Base-by-base conservation (phyloP, 306 rosid genomes). In the Mimosa bimucronata region DNA sequence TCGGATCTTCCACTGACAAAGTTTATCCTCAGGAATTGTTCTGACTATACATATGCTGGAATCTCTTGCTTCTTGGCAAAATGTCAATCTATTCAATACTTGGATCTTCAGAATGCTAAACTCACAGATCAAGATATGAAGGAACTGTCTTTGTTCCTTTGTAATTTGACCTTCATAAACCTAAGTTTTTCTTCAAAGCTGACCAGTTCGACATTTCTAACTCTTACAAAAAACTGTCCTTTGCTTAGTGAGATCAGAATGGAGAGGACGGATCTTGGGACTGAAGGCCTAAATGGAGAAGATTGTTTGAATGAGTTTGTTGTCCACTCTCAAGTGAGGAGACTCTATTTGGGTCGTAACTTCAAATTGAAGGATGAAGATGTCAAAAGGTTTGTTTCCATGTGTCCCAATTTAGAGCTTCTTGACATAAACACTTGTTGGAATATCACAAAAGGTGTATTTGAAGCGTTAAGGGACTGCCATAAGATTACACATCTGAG, bases 1-100 rank as follows among this genome's bases (percentile, higher is more conserved):
- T 83, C 85, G 52, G 40, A 77, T 77, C 85, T 89, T 64, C 91
- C 97, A 48, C 21, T 92, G 81, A 88, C 73, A 74, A 90, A 88
- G 80, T 87, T 94, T 34, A 66, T 78, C 37, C 88, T 91, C 18
- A 71, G 73, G 16, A 19, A 45, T 10, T 89, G 90, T 26, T 2
- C 9, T 16, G 48, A 66, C 41, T 90, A 74, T 62, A 84, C 83
- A 38, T 86, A 58, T 40, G 34, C 61, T 74, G 97, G 90, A 34
- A 77, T 92, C 44, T 73, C 28, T 4, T 66, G 25, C 19, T 72
- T 94, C 84, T 77, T 92, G 80, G 61, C 78, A 5, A 84, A 73
- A 16, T 82, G 86, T 77, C 84, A 9, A 19, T 64, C 21, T 50
- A n/a, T 92, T 67, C 85, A 86, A 74, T 76, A 90, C 77, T 84